Conservation (phyloP, 179 eudicot species). For the Silene coronaria region DNA sequence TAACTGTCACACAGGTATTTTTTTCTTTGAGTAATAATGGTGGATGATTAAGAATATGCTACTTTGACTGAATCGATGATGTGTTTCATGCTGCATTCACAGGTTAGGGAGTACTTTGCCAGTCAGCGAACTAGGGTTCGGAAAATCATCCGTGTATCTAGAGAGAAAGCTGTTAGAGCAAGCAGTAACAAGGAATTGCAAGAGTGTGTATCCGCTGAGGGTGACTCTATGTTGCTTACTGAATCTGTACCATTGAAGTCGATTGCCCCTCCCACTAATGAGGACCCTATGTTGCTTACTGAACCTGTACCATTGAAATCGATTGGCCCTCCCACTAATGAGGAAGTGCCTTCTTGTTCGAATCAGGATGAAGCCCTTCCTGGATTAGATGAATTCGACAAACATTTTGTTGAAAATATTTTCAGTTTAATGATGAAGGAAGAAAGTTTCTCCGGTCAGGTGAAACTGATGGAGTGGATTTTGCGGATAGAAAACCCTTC, state of each 20-base stretch:
- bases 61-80: constrained; percentile 10
- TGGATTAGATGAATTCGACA: constrained; percentile 58
- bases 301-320: constrained; percentile 58
- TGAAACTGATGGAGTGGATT: constrained; percentile 87
- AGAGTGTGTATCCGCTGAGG: constrained; percentile 33
- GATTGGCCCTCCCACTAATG: constrained; percentile 44
- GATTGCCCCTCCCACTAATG: constrained; percentile 44
- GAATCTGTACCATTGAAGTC: constrained; percentile 57
- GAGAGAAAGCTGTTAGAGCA: constrained; percentile 50
- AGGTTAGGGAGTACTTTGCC: constrained; percentile 82
- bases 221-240: constrained; percentile 35
- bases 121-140: constrained; percentile 78
- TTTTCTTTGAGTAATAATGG: background rate
- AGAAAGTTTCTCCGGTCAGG: constrained; percentile 79
- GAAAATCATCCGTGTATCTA: constrained; percentile 61
- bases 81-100: constrained; percentile 1
- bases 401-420: constrained; percentile 57
- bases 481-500: constrained; percentile 62
- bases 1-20: constrained; percentile 87
- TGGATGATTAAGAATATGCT: background rate
- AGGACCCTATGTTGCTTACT: constrained; percentile 39
- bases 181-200: constrained; percentile 30
- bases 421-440: constrained; percentile 72
- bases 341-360: constrained; percentile 62
- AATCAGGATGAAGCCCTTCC: constrained; percentile 50